Conservation (phyloP, 352 stramenopile species). For the Globisporangium splendens region DNA sequence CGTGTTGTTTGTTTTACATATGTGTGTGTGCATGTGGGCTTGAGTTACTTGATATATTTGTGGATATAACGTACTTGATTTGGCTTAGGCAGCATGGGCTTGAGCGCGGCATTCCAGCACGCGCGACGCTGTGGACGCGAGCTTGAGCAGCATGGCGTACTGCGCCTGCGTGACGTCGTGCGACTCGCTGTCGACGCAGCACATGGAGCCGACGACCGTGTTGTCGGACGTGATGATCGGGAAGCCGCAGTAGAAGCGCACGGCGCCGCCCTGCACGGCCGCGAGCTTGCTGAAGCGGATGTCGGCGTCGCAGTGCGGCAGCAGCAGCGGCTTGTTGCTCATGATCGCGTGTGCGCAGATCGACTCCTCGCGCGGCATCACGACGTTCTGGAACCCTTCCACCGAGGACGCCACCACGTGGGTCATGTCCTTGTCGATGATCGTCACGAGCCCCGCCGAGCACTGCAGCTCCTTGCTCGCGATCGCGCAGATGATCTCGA, state of each 20-base stretch:
- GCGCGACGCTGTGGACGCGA: conserved; percentile 34
- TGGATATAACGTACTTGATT: not conserved
- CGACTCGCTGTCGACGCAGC: conserved; percentile 37
- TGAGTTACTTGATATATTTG: not conserved
- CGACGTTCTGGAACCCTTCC: conserved; percentile 19
- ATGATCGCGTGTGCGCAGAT: conserved; percentile 57
- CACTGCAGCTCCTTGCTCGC: conserved; percentile 37
- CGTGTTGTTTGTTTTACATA: too few species aligned
- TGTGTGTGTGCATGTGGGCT: too few species aligned
- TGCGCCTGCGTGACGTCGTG: conserved; percentile 35
- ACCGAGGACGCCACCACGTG: conserved; percentile 39
- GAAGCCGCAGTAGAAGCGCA: conserved; percentile 62
- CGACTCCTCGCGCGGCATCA: conserved; percentile 37
- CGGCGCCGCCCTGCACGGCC: conserved; percentile 22
- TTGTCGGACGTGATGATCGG: conserved; percentile 27
- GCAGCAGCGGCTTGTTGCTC: conserved; percentile 39
- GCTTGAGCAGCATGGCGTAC: conserved; percentile 33
- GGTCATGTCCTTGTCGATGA: conserved; percentile 35
- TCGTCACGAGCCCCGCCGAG: conserved; percentile 36
- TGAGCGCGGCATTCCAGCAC: conserved; percentile 23
- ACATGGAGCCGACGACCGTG: conserved; percentile 43
- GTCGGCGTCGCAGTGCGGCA: conserved; percentile 44
- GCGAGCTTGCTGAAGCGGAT: conserved; percentile 43
- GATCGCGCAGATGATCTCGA: conserved; percentile 48
- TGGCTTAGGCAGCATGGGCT: not conserved